Evolutionary conservation across 2,329 filamentous ascomycete genomes (phyloP).

Genomic region (Diplodia corticola): DNA sequence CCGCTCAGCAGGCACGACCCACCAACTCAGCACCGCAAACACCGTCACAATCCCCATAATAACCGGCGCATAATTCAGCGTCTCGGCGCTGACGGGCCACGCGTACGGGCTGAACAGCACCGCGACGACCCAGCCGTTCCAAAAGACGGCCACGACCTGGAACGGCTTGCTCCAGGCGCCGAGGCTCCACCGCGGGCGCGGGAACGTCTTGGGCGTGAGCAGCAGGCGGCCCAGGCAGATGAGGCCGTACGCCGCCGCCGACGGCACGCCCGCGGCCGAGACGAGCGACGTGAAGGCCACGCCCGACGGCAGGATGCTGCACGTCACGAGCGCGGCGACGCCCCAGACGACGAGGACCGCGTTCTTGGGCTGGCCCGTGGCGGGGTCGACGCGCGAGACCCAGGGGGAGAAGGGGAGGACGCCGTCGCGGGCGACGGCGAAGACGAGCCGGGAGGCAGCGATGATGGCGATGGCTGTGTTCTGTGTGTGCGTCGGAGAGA

Average conservation of each 20-base stretch:
- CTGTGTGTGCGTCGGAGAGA: no score
- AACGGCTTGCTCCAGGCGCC: conserved; percentile 39
- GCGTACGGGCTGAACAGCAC: conserved; percentile 42
- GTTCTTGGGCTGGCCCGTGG: conserved; percentile 56
- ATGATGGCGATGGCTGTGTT: conserved; percentile 62
- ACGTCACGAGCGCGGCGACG: conserved; percentile 56
- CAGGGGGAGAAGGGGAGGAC: conserved; percentile 60
- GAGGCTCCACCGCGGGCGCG: conserved; percentile 39
- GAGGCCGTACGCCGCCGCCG: conserved; percentile 40
- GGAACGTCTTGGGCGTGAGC: conserved; percentile 40
- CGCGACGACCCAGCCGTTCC: conserved; percentile 41
- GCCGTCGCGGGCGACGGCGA: conserved; percentile 62
- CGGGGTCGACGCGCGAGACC: conserved; percentile 53
- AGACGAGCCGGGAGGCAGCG: conserved; percentile 62
- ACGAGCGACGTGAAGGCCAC: conserved; percentile 43
- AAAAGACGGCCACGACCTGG: conserved; percentile 39
- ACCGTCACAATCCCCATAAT: conserved; percentile 44
- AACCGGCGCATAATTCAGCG: conserved; percentile 42
- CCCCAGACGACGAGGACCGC: conserved; percentile 61
- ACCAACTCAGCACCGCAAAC: conserved; percentile 39
- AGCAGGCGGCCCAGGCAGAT: conserved; percentile 40
- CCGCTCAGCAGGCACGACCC: conserved; percentile 38
- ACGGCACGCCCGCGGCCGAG: conserved; percentile 42
- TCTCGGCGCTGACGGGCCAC: conserved; percentile 37
- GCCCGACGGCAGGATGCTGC: conserved; percentile 59